Evolutionary conservation across 1,284 basidiomycete genomes (phyloP).

Genomic region (Leucocoprinus gongylophorus): DNA sequence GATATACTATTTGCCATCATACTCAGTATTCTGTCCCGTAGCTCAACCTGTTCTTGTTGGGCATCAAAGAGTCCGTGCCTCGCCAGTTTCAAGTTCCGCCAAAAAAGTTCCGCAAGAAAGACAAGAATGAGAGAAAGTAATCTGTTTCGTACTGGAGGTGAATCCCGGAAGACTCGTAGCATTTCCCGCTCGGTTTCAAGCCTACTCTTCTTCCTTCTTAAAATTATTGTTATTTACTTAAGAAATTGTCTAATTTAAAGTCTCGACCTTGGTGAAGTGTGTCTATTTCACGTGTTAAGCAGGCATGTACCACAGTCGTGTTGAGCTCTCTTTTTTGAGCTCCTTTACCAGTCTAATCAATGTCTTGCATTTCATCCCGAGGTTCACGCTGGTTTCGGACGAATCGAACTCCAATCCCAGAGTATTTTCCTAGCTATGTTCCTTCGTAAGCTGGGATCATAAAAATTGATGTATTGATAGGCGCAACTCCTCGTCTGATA

Average conservation of each 20-base stretch:
- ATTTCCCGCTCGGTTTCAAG: conserved; percentile 39
- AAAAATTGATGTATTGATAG: conserved; percentile 18
- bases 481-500: conserved; percentile 23
- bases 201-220: conserved; percentile 25
- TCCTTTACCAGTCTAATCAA: conserved; percentile 39
- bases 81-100: conserved; percentile 41
- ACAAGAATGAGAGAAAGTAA: background rate
- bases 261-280: too few relatives aligned
- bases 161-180: conserved; percentile 39
- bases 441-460: background rate
- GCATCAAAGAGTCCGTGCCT: conserved; percentile 35
- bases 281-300: conserved; percentile 25
- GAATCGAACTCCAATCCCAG: conserved; percentile 22
- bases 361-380: conserved; percentile 34
- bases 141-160: conserved; percentile 36
- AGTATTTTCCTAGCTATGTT: conserved; percentile 31
- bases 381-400: conserved; percentile 23
- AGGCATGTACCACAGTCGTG: background rate
- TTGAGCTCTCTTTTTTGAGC: conserved; percentile 30
- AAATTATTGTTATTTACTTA: conserved; percentile 31
- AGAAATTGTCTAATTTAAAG: conserved; percentile 33
- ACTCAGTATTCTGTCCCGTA: conserved; percentile 39
- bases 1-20: conserved; percentile 37
- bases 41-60: conserved; percentile 36
- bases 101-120: background rate